Evolutionary conservation across 805 yeast species (phyloP).

Genomic region (Yarrowia keelungensis): DNA sequence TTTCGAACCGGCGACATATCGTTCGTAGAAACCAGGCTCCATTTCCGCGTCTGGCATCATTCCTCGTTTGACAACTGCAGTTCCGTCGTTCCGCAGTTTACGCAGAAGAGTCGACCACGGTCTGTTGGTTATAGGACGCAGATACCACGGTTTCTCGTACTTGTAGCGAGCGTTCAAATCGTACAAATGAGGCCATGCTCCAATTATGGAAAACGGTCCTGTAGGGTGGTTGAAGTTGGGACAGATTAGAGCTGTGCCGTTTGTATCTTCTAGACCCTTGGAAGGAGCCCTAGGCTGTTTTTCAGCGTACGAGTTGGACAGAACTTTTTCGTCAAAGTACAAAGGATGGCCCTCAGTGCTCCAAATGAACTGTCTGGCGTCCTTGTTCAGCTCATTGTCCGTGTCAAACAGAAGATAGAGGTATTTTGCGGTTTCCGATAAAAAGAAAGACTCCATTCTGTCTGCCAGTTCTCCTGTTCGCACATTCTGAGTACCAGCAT

Average conservation of each 20-base stretch:
- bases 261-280: slow-evolving; percentile 1
- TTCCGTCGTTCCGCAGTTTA: slow-evolving; percentile 16
- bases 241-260: slow-evolving; percentile 10
- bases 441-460: slow-evolving; percentile 89
- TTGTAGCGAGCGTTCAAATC: slow-evolving; percentile 23
- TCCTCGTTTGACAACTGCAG: slow-evolving; percentile 6
- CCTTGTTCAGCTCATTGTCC: slow-evolving; percentile 54
- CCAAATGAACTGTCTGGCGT: slow-evolving; percentile 56
- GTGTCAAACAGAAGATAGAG: slow-evolving; percentile 69
- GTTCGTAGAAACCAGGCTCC: slow-evolving; percentile 29
- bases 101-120: slow-evolving; percentile 3
- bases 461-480: slow-evolving; percentile 68
- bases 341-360: slow-evolving; percentile 90
- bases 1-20: slow-evolving; percentile 29
- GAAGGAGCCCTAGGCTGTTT: not conserved
- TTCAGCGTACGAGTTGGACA: slow-evolving; percentile 36
- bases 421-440: slow-evolving; percentile 87
- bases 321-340: slow-evolving; percentile 60
- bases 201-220: slow-evolving; percentile 24
- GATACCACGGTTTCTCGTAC: slow-evolving; percentile 33
- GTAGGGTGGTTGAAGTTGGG: slow-evolving; percentile 16
- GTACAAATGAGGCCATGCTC: slow-evolving; percentile 39
- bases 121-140: not conserved
- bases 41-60: slow-evolving; percentile 31
- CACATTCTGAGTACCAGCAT: slow-evolving; percentile 76